These are phyloP conservation scores for Suhomyces kilbournensis DNA, from an alignment of 805 yeast genomes.

Conservation along the genomic window DNA sequence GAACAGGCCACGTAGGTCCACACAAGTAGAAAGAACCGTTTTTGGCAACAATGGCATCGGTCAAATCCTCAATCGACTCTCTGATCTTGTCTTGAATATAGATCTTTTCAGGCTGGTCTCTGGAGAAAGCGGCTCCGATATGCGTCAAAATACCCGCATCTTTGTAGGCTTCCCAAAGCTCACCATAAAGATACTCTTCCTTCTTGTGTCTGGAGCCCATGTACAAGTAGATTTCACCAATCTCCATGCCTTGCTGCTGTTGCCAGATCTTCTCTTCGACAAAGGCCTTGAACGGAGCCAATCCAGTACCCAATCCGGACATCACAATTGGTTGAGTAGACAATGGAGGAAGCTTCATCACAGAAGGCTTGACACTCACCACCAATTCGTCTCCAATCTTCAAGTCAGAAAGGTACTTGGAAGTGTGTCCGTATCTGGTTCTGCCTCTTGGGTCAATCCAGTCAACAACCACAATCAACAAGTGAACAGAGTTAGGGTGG, in stretches of 20 bases:
- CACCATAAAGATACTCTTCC: slow-evolving; percentile 95
- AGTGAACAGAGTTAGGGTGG: slow-evolving; percentile 87
- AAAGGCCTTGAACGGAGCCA: slow-evolving; percentile 97
- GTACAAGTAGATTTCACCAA: slow-evolving; percentile 84
- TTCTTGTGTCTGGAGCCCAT: slow-evolving; percentile 93
- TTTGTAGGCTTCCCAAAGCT: slow-evolving; percentile 93
- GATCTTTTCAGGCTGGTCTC: slow-evolving; percentile 93
- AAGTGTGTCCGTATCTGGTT: slow-evolving; percentile 89
- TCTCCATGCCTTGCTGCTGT: slow-evolving; percentile 78
- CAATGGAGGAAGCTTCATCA: slow-evolving; percentile 89
- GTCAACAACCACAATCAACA: slow-evolving; percentile 92
- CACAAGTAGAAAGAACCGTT: slow-evolving; percentile 91
- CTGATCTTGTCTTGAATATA: slow-evolving; percentile 93
- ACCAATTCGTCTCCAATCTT: slow-evolving; percentile 79
- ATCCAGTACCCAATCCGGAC: slow-evolving; percentile 97
- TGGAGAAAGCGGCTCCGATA: slow-evolving; percentile 95
- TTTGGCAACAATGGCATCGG: slow-evolving; percentile 73
- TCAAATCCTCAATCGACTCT: slow-evolving; percentile 67
- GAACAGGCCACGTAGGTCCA: slow-evolving; percentile 99
- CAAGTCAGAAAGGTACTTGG: slow-evolving; percentile 82
- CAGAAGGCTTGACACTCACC: slow-evolving; percentile 94
- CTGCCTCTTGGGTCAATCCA: slow-evolving; percentile 89
- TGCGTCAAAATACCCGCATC: slow-evolving; percentile 90
- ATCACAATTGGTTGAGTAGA: slow-evolving; percentile 88
- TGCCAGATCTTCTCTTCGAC: slow-evolving; percentile 95